A percentile compares a stretch with the other conserved stretches of the same genome.
Evolutionary conservation across 2,329 filamentous ascomycete genomes (phyloP).

Genomic region (Myotisia sp.): DNA sequence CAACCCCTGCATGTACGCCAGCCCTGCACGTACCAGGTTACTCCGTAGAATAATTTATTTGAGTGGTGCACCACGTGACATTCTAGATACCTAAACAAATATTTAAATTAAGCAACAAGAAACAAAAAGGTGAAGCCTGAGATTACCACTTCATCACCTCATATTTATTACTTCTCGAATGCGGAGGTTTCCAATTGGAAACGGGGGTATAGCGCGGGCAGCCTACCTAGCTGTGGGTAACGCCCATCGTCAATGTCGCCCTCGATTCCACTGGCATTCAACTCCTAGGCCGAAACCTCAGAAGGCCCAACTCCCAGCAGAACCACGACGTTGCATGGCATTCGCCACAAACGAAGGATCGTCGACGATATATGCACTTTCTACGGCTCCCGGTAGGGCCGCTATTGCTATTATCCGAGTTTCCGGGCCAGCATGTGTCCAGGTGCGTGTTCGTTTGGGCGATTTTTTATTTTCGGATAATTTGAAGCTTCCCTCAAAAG

Average conservation of each 20-base stretch:
- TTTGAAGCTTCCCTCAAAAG: too few species aligned
- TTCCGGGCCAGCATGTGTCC: slow-evolving; percentile 61
- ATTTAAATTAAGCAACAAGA: too few species aligned
- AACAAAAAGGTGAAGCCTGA: too few species aligned
- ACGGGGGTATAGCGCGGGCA: neutral
- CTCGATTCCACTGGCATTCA: neutral
- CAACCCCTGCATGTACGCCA: too few species aligned
- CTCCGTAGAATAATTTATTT: too few species aligned
- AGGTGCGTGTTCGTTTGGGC: slow-evolving; percentile 34
- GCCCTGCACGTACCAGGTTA: too few species aligned
- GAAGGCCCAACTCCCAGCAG: neutral
- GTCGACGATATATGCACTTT: slow-evolving; percentile 78
- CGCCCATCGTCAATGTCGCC: neutral
- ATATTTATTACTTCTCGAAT: slow-evolving; percentile 1
- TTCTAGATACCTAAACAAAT: too few species aligned
- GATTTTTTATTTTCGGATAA: neutral
- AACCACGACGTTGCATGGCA: too few species aligned
- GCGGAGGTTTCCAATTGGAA: slow-evolving; percentile 1
- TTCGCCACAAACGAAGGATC: slow-evolving; percentile 4
- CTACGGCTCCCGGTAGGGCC: slow-evolving; percentile 68
- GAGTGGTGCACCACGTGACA: too few species aligned
- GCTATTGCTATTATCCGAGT: slow-evolving; percentile 84
- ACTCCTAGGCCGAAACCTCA: too few species aligned
- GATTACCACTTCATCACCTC: too few species aligned
- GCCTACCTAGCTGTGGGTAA: neutral